Percentiles rank a stretch among this genome's conserved stretches.
Evolutionary conservation across 2,329 filamentous ascomycete species (phyloP).

Genomic region (Aureobasidium zeae): DNA sequence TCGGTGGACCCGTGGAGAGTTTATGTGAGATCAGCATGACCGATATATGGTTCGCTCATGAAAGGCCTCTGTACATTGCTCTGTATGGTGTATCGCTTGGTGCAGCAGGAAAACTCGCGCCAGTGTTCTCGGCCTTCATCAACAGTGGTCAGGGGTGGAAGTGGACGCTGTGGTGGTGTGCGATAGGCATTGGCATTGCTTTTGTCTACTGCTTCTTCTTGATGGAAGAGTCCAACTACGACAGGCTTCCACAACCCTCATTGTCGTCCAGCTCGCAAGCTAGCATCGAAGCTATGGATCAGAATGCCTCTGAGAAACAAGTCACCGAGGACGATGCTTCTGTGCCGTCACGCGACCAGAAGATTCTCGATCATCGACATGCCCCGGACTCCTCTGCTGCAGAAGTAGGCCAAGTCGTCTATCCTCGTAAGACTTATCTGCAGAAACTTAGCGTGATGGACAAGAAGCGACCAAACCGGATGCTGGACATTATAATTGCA

Average conservation of each 20-base stretch:
- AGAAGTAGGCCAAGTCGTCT: constrained; percentile 26
- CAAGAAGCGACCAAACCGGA: constrained; percentile 35
- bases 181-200: constrained; percentile 43
- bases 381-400: neutral
- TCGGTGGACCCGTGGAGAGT: constrained; percentile 22
- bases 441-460: constrained; percentile 37
- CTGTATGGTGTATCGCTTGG: constrained; percentile 21
- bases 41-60: constrained; percentile 25
- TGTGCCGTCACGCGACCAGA: neutral
- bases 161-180: constrained; percentile 46
- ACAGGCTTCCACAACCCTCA: neutral
- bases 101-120: constrained; percentile 20
- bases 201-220: constrained; percentile 48
- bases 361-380: neutral
- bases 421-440: constrained; percentile 34
- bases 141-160: constrained; percentile 41
- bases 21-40: constrained; percentile 21
- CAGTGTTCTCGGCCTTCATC: constrained; percentile 43
- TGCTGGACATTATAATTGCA: constrained; percentile 30
- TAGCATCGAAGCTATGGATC: neutral
- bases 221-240: constrained; percentile 52
- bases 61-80: constrained; percentile 24
- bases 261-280: neutral
- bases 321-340: neutral
- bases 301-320: neutral